Evolutionary conservation across 225 moss, liverwort and hornwort species (phyloP), one percentile per base, ranked within the genome.

Genomic region (Pseudisothecium myosuroides): DNA sequence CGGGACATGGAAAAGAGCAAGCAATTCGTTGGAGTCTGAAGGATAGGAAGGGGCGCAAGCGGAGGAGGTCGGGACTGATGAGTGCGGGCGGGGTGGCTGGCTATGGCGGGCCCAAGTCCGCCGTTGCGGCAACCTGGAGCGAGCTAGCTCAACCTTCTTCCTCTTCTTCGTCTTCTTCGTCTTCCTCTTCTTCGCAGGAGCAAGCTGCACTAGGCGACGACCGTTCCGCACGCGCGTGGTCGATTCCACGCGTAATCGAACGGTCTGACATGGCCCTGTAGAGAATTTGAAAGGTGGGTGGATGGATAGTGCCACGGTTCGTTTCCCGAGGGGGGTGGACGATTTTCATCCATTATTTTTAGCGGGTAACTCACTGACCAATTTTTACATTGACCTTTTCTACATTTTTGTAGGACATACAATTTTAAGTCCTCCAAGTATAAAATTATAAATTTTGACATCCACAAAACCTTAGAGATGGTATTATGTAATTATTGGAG

Each of bases 31-130:
- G 59, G 29, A 72, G 62, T 52, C 20, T n/a, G 19, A 56, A 7
- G 76, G 58, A 19, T 26, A 83, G 31, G 77, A 83, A 58, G 77
- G 16, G 56, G 21, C 28, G 76, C 47, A 76, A 29, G 76, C 54
- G 55, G 76, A 76, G 55, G 45, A 63, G 43, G 58, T n/a, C n/a
- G 37, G 56, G 20, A 56, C 19, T 19, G 36, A 63, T 19, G 36
- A 63, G 72, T 36, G 85, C 58, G 37, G 62, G 85, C 47, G 37
- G 62, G 41, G 10, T 75, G 83, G 75, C 82, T 79, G 87, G 88
- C 88, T 84, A 59, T 88, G 83, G 88, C 88, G 87, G 90, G 90
- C 88, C 90, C 90, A 58, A 88, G 55, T 88, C 88, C 72, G 90
- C 72, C 84, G n/a, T 85, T 66, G 88, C 90, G 80, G 84, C 84